phyloP scores from a whole-genome alignment of 257 asterid genomes.

The Nicotiana tomentosiformis region DNA sequence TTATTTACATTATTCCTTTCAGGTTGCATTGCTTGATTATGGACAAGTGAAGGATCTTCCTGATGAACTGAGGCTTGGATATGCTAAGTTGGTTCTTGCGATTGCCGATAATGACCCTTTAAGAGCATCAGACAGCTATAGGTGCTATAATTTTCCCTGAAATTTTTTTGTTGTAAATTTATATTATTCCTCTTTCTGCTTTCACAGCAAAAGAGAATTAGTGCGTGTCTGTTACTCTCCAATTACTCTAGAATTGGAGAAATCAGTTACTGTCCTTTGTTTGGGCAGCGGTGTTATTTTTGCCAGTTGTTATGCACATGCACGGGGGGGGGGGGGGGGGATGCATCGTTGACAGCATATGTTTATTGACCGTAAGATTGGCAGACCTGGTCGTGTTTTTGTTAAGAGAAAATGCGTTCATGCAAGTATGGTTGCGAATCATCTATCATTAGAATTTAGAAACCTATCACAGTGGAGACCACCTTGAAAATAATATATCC shows the following conservation, averaged over 20 bases:
- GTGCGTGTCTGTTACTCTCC: not conserved
- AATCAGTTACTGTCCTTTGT: not conserved
- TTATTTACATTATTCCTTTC: slow-evolving; percentile 9
- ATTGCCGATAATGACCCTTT: slow-evolving; percentile 78
- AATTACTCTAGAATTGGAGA: not conserved
- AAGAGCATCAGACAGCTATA: slow-evolving; percentile 82
- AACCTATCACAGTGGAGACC: not conserved
- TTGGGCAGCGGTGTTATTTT: not conserved
- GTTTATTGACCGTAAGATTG: not conserved
- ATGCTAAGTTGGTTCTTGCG: slow-evolving; percentile 87
- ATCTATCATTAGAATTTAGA: not conserved
- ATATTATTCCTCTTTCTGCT: not conserved
- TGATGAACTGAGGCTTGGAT: slow-evolving; percentile 78
- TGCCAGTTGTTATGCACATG: not conserved
- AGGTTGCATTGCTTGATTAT: slow-evolving; percentile 97
- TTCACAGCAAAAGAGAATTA: not conserved
- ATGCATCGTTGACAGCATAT: not conserved
- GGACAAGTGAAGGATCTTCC: slow-evolving; percentile 99
- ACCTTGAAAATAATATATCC: not conserved
- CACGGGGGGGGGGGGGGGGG: not conserved
- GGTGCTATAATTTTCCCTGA: slow-evolving; percentile 37
- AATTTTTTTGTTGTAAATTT: not conserved
- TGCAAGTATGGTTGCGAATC: not conserved
- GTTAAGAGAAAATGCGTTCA: not conserved
- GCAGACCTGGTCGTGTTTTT: not conserved